Base-by-base conservation (phyloP, 495 filamentous ascomycete species). In the Corynascus novoguineensis region DNA sequence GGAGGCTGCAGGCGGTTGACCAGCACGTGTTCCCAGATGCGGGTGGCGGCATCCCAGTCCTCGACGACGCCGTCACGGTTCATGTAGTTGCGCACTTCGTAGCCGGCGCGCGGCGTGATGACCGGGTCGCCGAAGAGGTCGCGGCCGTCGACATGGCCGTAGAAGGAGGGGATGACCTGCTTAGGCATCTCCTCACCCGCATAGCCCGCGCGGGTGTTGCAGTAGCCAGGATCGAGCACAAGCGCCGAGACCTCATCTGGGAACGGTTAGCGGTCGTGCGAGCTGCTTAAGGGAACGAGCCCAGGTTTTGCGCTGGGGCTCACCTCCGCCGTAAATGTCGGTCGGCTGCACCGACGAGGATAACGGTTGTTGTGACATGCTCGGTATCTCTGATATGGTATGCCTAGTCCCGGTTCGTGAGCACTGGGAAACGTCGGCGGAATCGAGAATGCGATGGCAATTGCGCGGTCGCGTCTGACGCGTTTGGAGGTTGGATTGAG, bases 161-260 rank as follows among this genome's bases (percentile, higher is more conserved):
- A 97, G 74, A 87, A 87, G 28, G 89, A 90, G 17, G 92, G 90
- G 41, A 95, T 78, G 48, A 97, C 82, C 14, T 89, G 89, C 78
- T 97, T 98, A 55, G 93, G 93, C 4, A 88, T 84, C 74, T 98
- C 93, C 85, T 98, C 93, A 63, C 95, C 93, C 4, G 93, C 93
- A 68, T 96, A 97, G 59, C 93, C 93, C 54, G 92, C 95, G 74
- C 95, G 92, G 15, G 85, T 89, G 64, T 83, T 87, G 44, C 86
- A 88, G 75, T 88, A 96, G 40, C 95, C 93, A 4, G 95, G 88
- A 65, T 98, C 93, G 63, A 98, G 89, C 22, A 98, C 89, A 65
- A 98, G 88, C 25, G 93, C 93, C 15, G 90, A 93, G 50, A 98
- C 90, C 73, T 98, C 93, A 77, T 98, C 93, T 95, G 46, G 54